Evolutionary conservation across 2,329 filamentous ascomycete species (phyloP).

Genomic region (Monosporascus sp.): DNA sequence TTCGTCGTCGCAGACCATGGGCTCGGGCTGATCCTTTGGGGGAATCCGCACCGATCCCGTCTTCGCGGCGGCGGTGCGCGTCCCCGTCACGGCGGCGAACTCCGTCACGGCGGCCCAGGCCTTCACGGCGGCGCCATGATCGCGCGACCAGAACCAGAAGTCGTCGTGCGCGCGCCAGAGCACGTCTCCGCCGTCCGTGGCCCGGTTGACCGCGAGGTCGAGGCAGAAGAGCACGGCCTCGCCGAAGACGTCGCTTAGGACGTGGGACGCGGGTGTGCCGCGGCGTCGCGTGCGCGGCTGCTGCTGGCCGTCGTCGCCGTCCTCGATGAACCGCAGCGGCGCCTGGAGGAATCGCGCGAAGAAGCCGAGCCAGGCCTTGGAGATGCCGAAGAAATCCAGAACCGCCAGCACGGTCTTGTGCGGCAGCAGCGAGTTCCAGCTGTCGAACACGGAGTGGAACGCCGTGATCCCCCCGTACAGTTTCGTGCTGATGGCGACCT

Average conservation of each 20-base stretch:
- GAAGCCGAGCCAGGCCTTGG: conserved; percentile 35
- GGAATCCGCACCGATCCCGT: conserved; percentile 34
- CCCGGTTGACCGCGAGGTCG: conserved; percentile 39
- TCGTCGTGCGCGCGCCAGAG: conserved; percentile 45
- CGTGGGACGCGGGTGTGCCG: conserved; percentile 40
- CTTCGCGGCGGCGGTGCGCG: conserved; percentile 36
- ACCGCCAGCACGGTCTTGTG: conserved; percentile 38
- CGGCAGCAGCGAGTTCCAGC: conserved; percentile 37
- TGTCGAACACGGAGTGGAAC: conserved; percentile 37
- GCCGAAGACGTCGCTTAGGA: conserved; percentile 40
- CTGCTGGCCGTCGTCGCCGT: conserved; percentile 21
- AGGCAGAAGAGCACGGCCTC: conserved; percentile 43
- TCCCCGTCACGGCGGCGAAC: conserved; percentile 36
- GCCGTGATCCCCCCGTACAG: conserved; percentile 24
- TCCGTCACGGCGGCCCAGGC: conserved; percentile 39
- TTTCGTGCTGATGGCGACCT: conserved; percentile 28
- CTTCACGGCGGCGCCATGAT: conserved; percentile 27
- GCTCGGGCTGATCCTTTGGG: conserved; percentile 10
- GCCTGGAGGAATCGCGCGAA: conserved; percentile 40
- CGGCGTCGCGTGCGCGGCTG: conserved; percentile 34
- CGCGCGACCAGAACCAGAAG: conserved; percentile 41
- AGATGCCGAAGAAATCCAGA: conserved; percentile 39
- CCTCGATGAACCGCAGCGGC: conserved; percentile 36
- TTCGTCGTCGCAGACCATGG: conserved; percentile 4
- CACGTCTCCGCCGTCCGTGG: conserved; percentile 35